These are phyloP conservation scores for Candida sphagnicola DNA, from an alignment of 805 yeast genomes.

Conservation along the genomic window DNA sequence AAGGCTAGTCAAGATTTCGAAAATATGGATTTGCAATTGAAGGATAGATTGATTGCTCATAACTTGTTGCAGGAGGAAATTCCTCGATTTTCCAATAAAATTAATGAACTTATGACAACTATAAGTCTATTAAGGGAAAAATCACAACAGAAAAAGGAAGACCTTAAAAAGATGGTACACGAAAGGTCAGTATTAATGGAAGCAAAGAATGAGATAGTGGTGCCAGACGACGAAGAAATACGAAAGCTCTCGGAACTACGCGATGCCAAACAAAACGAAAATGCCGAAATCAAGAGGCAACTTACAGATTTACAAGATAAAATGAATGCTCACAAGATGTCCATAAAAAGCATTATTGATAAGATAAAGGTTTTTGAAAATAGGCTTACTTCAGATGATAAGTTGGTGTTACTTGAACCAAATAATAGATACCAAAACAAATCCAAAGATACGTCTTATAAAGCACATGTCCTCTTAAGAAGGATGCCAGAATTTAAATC, in stretches of 20 bases:
- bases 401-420: slow-evolving; percentile 42
- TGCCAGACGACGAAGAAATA: slow-evolving; percentile 26
- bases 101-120: slow-evolving; percentile 1
- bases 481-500: slow-evolving; percentile 31
- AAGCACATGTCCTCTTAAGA: slow-evolving; percentile 39
- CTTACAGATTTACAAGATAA: slow-evolving; percentile 13
- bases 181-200: slow-evolving; percentile 6
- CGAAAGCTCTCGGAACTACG: slow-evolving; percentile 17
- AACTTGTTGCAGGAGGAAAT: not conserved
- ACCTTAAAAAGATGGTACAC: slow-evolving; percentile 4
- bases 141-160: slow-evolving; percentile 8
- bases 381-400: slow-evolving; percentile 38
- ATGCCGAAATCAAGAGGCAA: slow-evolving; percentile 9
- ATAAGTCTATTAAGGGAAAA: slow-evolving; percentile 4
- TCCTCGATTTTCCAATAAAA: not conserved
- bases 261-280: slow-evolving; percentile 6
- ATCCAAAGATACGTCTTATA: slow-evolving; percentile 37
- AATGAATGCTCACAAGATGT: slow-evolving; percentile 3
- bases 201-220: slow-evolving; percentile 21
- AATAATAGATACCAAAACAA: slow-evolving; percentile 24
- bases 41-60: not conserved
- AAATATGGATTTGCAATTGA: not conserved
- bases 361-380: slow-evolving; percentile 8
- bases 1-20: not conserved
- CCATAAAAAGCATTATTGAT: slow-evolving; percentile 2